A percentile compares a stretch with the other conserved stretches of the same genome.
phyloP scores from a whole-genome alignment of 306 rosid species.

The Prunus persica region Prunus_persica_NCBIv2 NC_034010.1:3186001-3186500 shows the following conservation, averaged over 20 bases:
- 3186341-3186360: slow-evolving; percentile 41
- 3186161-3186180: slow-evolving; percentile 57
- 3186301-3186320: slow-evolving; percentile 47
- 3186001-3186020: no score
- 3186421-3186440: slow-evolving; percentile 33
- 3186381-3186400: slow-evolving; percentile 27
- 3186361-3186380: slow-evolving; percentile 19
- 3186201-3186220: slow-evolving; percentile 19
- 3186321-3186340: slow-evolving; percentile 71
- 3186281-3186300: slow-evolving; percentile 18
- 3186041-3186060: neutral
- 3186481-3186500: slow-evolving; percentile 29
- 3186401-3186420: slow-evolving; percentile 40
- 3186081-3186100: slow-evolving; percentile 38
- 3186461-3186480: slow-evolving; percentile 11
- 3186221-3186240: slow-evolving; percentile 16
- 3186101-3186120: slow-evolving; percentile 2
- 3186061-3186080: neutral
- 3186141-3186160: slow-evolving; percentile 52
- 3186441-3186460: slow-evolving; percentile 36
- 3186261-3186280: slow-evolving; percentile 30
- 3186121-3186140: slow-evolving; percentile 25
- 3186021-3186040: no score
- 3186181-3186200: slow-evolving; percentile 39
- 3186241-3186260: slow-evolving; percentile 20